Percentiles rank a stretch among this genome's conserved stretches.
phyloP scores from a whole-genome alignment of 2,329 filamentous ascomycete genomes.

The Xylariaceae sp. region DNA sequence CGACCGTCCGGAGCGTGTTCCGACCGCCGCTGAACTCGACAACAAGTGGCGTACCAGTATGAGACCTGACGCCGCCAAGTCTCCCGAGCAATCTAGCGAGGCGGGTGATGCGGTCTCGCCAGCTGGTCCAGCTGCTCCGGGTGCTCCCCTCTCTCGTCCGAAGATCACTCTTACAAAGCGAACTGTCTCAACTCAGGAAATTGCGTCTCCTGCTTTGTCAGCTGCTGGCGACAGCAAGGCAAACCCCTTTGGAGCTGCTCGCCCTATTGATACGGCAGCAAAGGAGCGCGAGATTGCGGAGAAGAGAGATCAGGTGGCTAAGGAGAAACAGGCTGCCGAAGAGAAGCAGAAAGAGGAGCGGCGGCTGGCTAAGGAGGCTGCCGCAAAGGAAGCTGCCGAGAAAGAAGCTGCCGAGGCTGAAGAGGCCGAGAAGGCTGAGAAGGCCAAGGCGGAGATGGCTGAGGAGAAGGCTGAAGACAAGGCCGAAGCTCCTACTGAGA shows the following conservation, averaged over 20 bases:
- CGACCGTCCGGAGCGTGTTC: conserved; percentile 54
- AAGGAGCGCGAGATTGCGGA: conserved; percentile 87
- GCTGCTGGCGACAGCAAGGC: conserved; percentile 65
- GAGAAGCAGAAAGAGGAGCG: conserved; percentile 77
- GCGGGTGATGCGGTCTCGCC: conserved; percentile 70
- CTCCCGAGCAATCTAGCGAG: conserved; percentile 61
- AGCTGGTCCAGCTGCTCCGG: conserved; percentile 39
- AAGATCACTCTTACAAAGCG: conserved; percentile 85
- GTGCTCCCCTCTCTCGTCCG: conserved; percentile 59
- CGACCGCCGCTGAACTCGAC: conserved; percentile 86
- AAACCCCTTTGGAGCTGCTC: conserved; percentile 87
- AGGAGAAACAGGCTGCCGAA: conserved; percentile 79
- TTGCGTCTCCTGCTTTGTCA: conserved; percentile 40
- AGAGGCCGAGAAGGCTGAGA: conserved; percentile 18
- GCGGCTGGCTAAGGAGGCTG: conserved; percentile 56
- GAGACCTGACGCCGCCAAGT: conserved; percentile 68
- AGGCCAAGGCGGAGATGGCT: conserved; percentile 26
- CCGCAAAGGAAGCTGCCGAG: conserved; percentile 47
- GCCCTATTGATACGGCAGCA: conserved; percentile 86
- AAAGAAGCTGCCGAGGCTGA: conserved; percentile 27
- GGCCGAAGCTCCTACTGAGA: conserved; percentile 14
- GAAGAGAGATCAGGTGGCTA: conserved; percentile 65
- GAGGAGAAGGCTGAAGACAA: conserved; percentile 29
- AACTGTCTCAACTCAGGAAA: conserved; percentile 62
- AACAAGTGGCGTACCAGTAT: conserved; percentile 89